Evolutionary conservation across 345 rosid genomes (phyloP).

Genomic region (Melastoma malabathricum): DNA sequence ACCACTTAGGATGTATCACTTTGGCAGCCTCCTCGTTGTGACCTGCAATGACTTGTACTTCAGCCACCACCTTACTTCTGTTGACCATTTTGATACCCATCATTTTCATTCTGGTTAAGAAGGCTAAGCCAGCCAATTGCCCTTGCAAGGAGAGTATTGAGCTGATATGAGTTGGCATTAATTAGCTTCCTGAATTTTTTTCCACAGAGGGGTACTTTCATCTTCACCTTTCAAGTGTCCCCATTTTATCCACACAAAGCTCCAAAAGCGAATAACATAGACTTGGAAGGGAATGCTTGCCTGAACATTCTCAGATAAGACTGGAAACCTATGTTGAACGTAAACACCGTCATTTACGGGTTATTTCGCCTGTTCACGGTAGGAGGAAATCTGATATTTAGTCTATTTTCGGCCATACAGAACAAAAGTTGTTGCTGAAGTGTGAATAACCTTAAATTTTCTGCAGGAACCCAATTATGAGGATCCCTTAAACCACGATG

Average conservation of each 20-base stretch:
- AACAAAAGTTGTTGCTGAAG: too few species aligned
- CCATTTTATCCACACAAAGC: constrained; percentile 88
- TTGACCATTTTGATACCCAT: too few species aligned
- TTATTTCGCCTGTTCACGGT: constrained; percentile 91
- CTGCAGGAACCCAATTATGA: constrained; percentile 79
- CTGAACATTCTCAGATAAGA: constrained; percentile 89
- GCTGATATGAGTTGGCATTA: too few species aligned
- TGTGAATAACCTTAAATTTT: neutral
- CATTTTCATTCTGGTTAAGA: too few species aligned
- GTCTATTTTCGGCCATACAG: too few species aligned
- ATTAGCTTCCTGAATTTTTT: neutral
- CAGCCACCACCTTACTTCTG: too few species aligned
- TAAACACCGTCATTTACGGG: constrained; percentile 85
- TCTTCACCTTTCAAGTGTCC: constrained; percentile 82
- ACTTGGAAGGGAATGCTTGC: constrained; percentile 96
- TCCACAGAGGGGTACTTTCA: constrained; percentile 63
- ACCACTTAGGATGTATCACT: neutral
- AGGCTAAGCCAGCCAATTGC: too few species aligned
- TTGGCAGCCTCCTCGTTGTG: too few species aligned
- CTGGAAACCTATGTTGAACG: constrained; percentile 96
- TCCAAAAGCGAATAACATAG: constrained; percentile 90
- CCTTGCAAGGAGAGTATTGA: too few species aligned
- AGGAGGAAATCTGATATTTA: constrained; percentile 6
- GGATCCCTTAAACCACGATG: constrained; percentile 95
- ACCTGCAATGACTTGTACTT: too few species aligned